phyloP scores from a whole-genome alignment of 2,329 filamentous ascomycete species.

The Epichloe glyceriae region DNA sequence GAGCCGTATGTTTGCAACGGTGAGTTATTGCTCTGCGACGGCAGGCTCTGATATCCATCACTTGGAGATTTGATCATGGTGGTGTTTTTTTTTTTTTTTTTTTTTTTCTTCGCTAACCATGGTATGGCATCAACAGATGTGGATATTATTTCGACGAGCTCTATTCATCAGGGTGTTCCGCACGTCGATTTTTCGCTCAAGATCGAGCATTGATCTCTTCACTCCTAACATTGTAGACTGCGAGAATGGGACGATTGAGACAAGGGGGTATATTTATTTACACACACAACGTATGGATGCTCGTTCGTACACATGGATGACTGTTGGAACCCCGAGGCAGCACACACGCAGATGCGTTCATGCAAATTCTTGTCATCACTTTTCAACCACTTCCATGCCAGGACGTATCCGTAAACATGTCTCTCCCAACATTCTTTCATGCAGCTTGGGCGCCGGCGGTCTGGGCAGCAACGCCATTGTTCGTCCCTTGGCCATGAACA shows the following conservation, averaged over 20 bases:
- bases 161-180: constrained; percentile 87
- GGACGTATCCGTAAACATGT: background rate
- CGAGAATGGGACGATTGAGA: too few species aligned
- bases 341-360: background rate
- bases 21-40: constrained; percentile 23
- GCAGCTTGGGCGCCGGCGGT: constrained; percentile 11
- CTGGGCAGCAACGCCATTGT: constrained; percentile 9
- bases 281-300: background rate
- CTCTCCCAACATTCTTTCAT: background rate
- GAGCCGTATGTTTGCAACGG: constrained; percentile 64
- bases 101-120: background rate
- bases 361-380: background rate
- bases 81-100: background rate
- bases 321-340: background rate
- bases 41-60: too few species aligned
- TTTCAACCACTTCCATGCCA: background rate
- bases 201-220: constrained; percentile 37
- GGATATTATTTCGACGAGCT: constrained; percentile 91
- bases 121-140: constrained; percentile 43
- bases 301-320: background rate
- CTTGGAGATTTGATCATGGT: too few species aligned
- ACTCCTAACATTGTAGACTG: background rate
- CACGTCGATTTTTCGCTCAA: constrained; percentile 96
- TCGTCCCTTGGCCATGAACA: constrained; percentile 19
- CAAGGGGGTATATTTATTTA: too few species aligned